Percentiles rank a stretch among this genome's conserved stretches.
phyloP scores from a whole-genome alignment of 768 basidiomycete species.

The Tricholoma furcatifolium region DNA sequence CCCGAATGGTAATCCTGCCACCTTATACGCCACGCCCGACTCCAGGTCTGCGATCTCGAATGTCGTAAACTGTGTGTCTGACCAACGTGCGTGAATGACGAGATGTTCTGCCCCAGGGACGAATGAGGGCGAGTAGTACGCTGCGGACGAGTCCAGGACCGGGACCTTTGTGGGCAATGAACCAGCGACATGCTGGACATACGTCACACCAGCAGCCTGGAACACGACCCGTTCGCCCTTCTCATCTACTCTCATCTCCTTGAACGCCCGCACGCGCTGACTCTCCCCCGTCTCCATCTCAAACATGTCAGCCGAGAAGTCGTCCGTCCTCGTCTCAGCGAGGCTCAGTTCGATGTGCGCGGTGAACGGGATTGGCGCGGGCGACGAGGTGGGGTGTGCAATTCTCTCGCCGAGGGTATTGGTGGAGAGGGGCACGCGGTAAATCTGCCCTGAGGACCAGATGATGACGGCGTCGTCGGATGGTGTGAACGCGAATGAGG shows the following conservation, averaged over 20 bases:
- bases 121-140: constrained; percentile 72
- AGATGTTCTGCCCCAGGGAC: constrained; percentile 48
- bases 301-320: constrained; percentile 39
- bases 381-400: constrained; percentile 29
- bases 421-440: constrained; percentile 53
- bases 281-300: constrained; percentile 50
- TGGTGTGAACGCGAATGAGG: constrained; percentile 69
- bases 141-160: constrained; percentile 39
- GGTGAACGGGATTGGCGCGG: constrained; percentile 53
- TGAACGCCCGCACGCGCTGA: constrained; percentile 62
- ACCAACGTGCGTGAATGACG: constrained; percentile 69
- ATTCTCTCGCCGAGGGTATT: constrained; percentile 56
- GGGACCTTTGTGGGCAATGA: constrained; percentile 40
- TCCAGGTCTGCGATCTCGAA: constrained; percentile 63
- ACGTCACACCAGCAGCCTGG: constrained; percentile 64
- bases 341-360: constrained; percentile 65
- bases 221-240: constrained; percentile 55
- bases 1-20: constrained; percentile 60
- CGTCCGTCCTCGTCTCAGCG: constrained; percentile 57
- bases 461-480: constrained; percentile 60
- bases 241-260: constrained; percentile 57
- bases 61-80: constrained; percentile 56
- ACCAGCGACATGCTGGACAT: constrained; percentile 43
- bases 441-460: constrained; percentile 74
- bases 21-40: constrained; percentile 41